Percentiles rank a stretch among this genome's conserved stretches.
phyloP scores from a whole-genome alignment of 768 basidiomycete genomes.

The Mycena filopes region DNA sequence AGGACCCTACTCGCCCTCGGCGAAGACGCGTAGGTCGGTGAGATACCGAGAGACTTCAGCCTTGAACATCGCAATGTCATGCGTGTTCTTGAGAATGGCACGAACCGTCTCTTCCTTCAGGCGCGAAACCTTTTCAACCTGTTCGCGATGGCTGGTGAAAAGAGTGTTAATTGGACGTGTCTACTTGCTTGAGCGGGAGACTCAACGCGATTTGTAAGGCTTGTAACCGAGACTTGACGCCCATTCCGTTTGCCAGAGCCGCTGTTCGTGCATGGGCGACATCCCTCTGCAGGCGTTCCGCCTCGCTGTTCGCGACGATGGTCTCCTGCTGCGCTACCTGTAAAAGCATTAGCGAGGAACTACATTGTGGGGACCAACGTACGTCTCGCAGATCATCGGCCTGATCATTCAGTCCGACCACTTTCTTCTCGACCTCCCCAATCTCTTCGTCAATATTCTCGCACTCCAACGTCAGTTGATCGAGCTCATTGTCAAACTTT shows the following conservation, averaged over 20 bases:
- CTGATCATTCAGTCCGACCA: constrained; percentile 73
- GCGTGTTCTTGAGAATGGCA: constrained; percentile 85
- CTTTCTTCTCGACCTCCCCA: constrained; percentile 78
- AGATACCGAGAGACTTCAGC: constrained; percentile 80
- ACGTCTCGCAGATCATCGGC: constrained; percentile 88
- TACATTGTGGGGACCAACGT: constrained; percentile 34
- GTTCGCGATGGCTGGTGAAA: constrained; percentile 74
- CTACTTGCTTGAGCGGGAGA: constrained; percentile 19
- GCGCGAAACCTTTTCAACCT: constrained; percentile 78
- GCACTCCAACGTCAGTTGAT: constrained; percentile 78
- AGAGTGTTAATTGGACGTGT: constrained; percentile 1
- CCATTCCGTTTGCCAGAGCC: constrained; percentile 84
- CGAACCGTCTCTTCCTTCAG: constrained; percentile 84
- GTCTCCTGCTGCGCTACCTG: constrained; percentile 86
- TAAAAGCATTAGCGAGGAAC: constrained; percentile 6
- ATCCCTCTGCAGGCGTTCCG: constrained; percentile 74
- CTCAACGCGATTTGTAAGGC: constrained; percentile 80
- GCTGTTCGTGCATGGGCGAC: constrained; percentile 79
- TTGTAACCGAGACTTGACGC: constrained; percentile 82
- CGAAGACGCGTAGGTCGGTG: constrained; percentile 73
- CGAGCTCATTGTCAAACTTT: constrained; percentile 84
- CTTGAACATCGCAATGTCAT: constrained; percentile 86
- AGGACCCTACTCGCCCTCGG: constrained; percentile 54
- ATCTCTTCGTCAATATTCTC: constrained; percentile 87
- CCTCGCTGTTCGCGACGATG: constrained; percentile 71